phyloP scores from a whole-genome alignment of 257 asterid species.

The Leptodermis oblonga region DNA sequence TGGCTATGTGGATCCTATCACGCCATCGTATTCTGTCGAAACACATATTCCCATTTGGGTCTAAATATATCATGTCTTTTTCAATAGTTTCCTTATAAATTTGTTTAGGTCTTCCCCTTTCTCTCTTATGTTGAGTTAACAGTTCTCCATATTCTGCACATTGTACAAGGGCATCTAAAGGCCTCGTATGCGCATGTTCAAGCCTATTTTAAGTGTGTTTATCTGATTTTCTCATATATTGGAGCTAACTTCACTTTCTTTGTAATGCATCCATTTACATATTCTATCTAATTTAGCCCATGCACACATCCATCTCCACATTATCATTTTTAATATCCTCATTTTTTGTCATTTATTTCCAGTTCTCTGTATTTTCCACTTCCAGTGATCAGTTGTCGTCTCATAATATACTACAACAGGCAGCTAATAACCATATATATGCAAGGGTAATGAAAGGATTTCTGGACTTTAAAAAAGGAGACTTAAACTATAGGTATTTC shows the following conservation, averaged over 20 bases:
- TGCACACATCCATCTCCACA: background rate
- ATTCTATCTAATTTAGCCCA: background rate
- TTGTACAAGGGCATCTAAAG: background rate
- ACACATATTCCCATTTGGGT: background rate
- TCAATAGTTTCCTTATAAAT: background rate
- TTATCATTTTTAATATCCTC: background rate
- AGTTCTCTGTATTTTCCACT: background rate
- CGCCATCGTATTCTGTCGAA: background rate
- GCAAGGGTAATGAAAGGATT: background rate
- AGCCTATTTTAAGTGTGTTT: background rate
- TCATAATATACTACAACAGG: background rate
- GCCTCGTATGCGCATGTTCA: background rate
- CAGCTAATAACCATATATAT: background rate
- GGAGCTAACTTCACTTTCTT: background rate
- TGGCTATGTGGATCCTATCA: background rate
- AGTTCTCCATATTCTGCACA: background rate
- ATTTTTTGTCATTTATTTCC: background rate
- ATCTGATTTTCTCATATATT: background rate
- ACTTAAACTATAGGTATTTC: slow-evolving; percentile 2
- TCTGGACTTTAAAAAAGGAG: background rate
- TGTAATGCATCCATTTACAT: background rate
- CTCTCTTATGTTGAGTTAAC: background rate
- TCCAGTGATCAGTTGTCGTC: background rate
- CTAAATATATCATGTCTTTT: background rate
- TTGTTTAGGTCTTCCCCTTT: background rate